phyloP scores from a whole-genome alignment of 305 asterid genomes.

The Solanum hybrid region DNA sequence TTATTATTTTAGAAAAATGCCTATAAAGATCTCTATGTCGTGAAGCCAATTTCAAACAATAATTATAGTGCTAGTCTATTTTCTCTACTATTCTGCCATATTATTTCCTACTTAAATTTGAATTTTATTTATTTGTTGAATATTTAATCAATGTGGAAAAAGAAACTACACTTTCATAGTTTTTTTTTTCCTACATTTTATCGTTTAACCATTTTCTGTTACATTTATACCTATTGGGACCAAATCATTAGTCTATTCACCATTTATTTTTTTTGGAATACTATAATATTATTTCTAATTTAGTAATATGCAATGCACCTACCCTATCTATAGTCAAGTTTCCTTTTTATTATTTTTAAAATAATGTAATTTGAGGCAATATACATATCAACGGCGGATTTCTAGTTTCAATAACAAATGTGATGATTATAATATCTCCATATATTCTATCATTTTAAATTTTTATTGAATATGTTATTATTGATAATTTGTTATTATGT shows the following conservation, averaged over 20 bases:
- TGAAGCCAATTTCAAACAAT: not conserved
- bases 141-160: slow-evolving; percentile 2
- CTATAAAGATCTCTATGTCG: not conserved
- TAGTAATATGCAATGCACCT: not conserved
- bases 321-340: not conserved
- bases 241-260: not conserved
- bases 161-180: not conserved
- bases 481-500: not conserved
- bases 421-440: not conserved
- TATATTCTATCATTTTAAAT: not conserved
- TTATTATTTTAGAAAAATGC: not conserved
- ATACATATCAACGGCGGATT: not conserved
- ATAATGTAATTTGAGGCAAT: not conserved
- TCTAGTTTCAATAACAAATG: not conserved
- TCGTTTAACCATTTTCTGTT: not conserved
- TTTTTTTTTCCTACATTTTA: not conserved
- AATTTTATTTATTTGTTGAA: not conserved
- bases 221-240: not conserved
- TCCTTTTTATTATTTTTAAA: not conserved
- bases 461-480: not conserved
- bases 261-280: not conserved
- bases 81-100: slow-evolving; percentile 43
- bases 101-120: not conserved
- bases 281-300: not conserved
- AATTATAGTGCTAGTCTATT: slow-evolving; percentile 1